Evolutionary conservation across 768 basidiomycete species (phyloP).

Genomic region (Mycena filopes): DNA sequence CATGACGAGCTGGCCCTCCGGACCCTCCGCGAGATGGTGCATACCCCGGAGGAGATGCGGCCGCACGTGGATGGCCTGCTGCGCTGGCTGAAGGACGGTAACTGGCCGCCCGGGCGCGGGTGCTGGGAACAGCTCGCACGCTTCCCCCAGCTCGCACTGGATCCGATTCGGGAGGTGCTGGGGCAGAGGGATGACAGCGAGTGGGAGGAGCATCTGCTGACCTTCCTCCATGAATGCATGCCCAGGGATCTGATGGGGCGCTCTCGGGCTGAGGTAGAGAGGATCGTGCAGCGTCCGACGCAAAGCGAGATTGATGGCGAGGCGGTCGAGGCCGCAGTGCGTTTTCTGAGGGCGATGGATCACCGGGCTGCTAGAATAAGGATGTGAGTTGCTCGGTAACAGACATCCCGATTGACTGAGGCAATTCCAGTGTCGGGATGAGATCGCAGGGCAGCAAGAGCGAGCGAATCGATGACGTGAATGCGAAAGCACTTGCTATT

Average conservation of each 20-base stretch:
- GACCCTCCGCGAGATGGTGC: constrained; percentile 14
- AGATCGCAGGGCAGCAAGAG: too few species aligned
- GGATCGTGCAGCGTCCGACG: constrained; percentile 13
- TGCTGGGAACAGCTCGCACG: constrained; percentile 14
- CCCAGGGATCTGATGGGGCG: background rate
- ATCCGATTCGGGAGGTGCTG: constrained; percentile 18
- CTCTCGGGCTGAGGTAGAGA: constrained; percentile 9
- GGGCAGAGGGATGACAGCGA: constrained; percentile 9
- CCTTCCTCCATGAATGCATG: background rate
- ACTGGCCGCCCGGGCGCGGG: constrained; percentile 10
- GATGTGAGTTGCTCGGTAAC: too few species aligned
- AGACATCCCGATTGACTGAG: too few species aligned
- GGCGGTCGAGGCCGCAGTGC: background rate
- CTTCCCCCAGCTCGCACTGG: constrained; percentile 11
- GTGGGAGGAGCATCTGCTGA: background rate
- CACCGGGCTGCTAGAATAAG: background rate
- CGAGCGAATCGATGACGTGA: too few species aligned
- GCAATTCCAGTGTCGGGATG: too few species aligned
- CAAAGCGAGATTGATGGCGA: constrained; percentile 12
- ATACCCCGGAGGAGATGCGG: constrained; percentile 17
- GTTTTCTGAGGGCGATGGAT: constrained; percentile 11
- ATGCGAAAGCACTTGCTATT: too few species aligned
- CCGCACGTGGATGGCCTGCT: constrained; percentile 13
- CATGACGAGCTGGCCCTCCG: constrained; percentile 5
- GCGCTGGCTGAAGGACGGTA: constrained; percentile 13